Percentiles rank a stretch among this genome's conserved stretches.
Conservation (phyloP, 1,139 yeast genomes). For the Magnusiomyces suaveolens region DNA sequence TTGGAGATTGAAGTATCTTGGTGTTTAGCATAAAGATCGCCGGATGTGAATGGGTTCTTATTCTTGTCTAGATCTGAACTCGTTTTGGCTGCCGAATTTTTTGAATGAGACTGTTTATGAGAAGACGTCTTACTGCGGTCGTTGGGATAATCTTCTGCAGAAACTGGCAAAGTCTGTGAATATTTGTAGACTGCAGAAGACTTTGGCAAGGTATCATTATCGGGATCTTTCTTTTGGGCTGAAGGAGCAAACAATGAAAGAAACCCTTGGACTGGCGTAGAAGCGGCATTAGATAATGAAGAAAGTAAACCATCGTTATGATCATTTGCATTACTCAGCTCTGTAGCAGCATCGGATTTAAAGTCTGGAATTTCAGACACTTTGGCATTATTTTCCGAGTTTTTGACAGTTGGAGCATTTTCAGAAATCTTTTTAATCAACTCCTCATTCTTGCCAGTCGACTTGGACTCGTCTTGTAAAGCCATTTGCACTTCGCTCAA, state of each 20-base stretch:
- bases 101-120: background rate
- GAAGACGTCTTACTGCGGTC: too few species aligned
- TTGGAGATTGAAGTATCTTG: background rate
- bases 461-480: background rate
- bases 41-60: background rate
- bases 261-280: slow-evolving; percentile 19
- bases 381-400: slow-evolving; percentile 14
- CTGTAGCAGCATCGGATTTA: slow-evolving; percentile 1
- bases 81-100: too few species aligned
- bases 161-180: slow-evolving; percentile 26
- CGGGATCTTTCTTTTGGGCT: slow-evolving; percentile 21
- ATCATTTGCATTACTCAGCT: slow-evolving; percentile 4
- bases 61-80: too few species aligned
- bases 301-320: slow-evolving; percentile 4
- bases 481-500: slow-evolving; percentile 41
- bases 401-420: slow-evolving; percentile 15
- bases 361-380: slow-evolving; percentile 10
- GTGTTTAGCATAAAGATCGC: background rate
- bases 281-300: slow-evolving; percentile 1
- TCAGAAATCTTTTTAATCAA: slow-evolving; percentile 6
- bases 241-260: slow-evolving; percentile 30
- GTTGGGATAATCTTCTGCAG: slow-evolving; percentile 13
- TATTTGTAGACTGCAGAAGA: slow-evolving; percentile 27
- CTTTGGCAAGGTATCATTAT: background rate
- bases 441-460: background rate